Evolutionary conservation across 208 protist genomes (phyloP), one percentile per base, ranked within the genome.

Genomic region (Acanthamoeba rhysodes): DNA sequence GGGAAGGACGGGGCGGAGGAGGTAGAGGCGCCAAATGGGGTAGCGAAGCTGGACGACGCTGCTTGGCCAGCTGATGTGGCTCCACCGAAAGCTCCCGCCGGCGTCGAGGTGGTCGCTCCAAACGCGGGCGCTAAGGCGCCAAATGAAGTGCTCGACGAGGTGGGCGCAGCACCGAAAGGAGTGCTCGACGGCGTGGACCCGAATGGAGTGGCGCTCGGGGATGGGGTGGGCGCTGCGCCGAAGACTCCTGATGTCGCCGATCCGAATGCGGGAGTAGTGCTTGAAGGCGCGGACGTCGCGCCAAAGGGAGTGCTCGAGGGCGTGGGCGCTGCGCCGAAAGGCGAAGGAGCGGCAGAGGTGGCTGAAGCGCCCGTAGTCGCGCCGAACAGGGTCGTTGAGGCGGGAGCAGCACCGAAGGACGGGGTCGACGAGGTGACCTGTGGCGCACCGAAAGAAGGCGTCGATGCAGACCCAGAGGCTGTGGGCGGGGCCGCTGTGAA

Each of bases 21-120:
- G 34, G 41, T 45, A 84, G 74, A 45, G 74, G 74, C 74, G 20
- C 74, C 74, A 84, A 84, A 84, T 12, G 74, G n/a, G 55, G 74
- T 24, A 20, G 74, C 74, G 74, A 27, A 34, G 66, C n/a, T 74
- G 5, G 74, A 84, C 20, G 74, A 84, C 34, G 74, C 9, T 6
- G 74, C 32, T 27, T 24, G 74, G 0, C 20, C 74, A 76, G 12
- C 27, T 29, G 68, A 20, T 22, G 68, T 41, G 27, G 68, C 14
- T 18, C 29, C 68, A 8, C 14, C 14, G 9, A 27, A 27, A 76
- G 29, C 29, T 16, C 29, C 32, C 16, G 68, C 32, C 16, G 68
- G 9, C 27, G 32, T 37, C 8, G 68, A 37, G 18, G 68, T 20
- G 14, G 22, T 62, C 2, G 68, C 18, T 8, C 68, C 68, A 32